Conservation (phyloP, 495 filamentous ascomycete genomes). For the Daldinia decipiens region DNA sequence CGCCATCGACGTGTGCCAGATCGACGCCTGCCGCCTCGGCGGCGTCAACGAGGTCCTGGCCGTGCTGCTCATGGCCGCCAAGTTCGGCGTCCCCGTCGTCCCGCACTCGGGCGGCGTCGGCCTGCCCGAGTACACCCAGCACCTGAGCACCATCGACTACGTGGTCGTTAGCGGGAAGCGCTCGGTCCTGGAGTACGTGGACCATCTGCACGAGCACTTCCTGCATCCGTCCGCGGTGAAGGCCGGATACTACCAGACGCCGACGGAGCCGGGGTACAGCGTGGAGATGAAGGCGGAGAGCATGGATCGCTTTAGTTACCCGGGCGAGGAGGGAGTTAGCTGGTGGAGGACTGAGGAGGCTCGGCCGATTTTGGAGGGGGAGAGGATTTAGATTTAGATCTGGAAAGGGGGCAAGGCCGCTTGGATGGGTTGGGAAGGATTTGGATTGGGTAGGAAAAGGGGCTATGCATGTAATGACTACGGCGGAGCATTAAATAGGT, state of each 20-base stretch:
- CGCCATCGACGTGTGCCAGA: slow-evolving; percentile 88
- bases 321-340: slow-evolving; percentile 77
- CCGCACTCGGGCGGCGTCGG: slow-evolving; percentile 92
- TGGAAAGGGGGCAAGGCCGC: background rate
- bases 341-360: slow-evolving; percentile 85
- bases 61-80: slow-evolving; percentile 89
- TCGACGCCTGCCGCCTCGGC: slow-evolving; percentile 90
- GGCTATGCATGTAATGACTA: background rate
- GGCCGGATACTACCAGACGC: slow-evolving; percentile 89
- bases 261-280: slow-evolving; percentile 82
- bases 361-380: slow-evolving; percentile 69
- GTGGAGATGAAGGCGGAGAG: slow-evolving; percentile 93
- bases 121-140: slow-evolving; percentile 93
- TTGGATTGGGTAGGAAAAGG: background rate
- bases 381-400: slow-evolving; percentile 53
- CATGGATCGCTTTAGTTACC: slow-evolving; percentile 81
- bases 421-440: background rate
- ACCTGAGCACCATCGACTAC: slow-evolving; percentile 93
- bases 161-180: slow-evolving; percentile 84
- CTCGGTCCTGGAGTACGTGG: slow-evolving; percentile 89
- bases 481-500: background rate
- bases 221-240: slow-evolving; percentile 80
- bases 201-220: slow-evolving; percentile 95
- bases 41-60: slow-evolving; percentile 94
- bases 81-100: slow-evolving; percentile 84